Percentiles rank a stretch among this genome's conserved stretches.
Evolutionary conservation across 768 basidiomycete species (phyloP).

Genomic region (Leccinum barrowsii): DNA sequence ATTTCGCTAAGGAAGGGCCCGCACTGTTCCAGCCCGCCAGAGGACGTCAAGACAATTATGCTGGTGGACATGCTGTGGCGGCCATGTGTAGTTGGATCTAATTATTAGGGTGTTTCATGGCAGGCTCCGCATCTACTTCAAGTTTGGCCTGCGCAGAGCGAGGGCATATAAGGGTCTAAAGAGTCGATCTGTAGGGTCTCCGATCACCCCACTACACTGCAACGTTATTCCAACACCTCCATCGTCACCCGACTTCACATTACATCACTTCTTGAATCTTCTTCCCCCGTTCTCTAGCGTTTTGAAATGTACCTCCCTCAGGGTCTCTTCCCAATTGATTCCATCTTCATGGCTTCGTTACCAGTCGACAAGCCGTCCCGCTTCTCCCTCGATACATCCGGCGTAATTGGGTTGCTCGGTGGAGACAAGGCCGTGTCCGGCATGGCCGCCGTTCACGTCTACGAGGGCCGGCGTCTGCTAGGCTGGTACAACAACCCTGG

Average conservation of each 20-base stretch:
- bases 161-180: background rate
- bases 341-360: background rate
- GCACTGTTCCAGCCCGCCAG: no score
- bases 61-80: background rate
- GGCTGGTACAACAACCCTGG: slow-evolving; percentile 38
- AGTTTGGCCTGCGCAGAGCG: background rate
- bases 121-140: background rate
- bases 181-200: background rate
- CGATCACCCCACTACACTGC: background rate
- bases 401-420: slow-evolving; percentile 27
- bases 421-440: slow-evolving; percentile 31
- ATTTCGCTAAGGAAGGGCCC: background rate
- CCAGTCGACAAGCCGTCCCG: background rate
- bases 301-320: slow-evolving; percentile 4
- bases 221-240: background rate
- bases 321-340: background rate
- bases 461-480: slow-evolving; percentile 24
- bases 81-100: background rate
- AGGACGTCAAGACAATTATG: background rate
- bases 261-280: background rate
- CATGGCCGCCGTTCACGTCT: slow-evolving; percentile 29
- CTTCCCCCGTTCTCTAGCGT: background rate
- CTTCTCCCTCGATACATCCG: slow-evolving; percentile 23
- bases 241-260: background rate
- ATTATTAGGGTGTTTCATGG: background rate